Base-by-base conservation (phyloP, 2,329 filamentous ascomycete species). In the Hirsutella thompsonii region DNA sequence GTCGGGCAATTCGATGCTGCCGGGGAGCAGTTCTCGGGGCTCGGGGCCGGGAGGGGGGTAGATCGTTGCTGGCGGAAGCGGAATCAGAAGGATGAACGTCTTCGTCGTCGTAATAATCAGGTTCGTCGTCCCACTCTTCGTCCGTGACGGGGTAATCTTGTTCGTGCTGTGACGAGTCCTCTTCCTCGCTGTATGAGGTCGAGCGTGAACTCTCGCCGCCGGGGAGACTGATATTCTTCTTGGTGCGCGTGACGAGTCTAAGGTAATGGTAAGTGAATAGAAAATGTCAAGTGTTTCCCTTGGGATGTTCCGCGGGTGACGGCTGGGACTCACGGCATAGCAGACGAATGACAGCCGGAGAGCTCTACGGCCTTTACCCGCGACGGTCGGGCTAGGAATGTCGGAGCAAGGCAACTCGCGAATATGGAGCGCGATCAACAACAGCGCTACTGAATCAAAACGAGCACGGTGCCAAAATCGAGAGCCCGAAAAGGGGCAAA, bases 81-180 rank as follows among this genome's bases (percentile, higher is more conserved):
- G 76, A 79, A 52, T 80, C 76, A 28, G 68, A 70, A 13, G 74
- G 74, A 2, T 72, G 68, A 47, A 77, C 51, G 29, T 72, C 72
- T 53, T 68, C 69, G 46, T 65, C 62, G 38, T 65, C 58, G 14
- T 64, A 55, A 47, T 61, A 56, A 42, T 65, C 60, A 9, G 34
- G 45, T 41, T 58, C 52, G 49, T 68, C 56, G 48, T 58, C 55
- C 49, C 68, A 67, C 47, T 64, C 62, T 33, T 63, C 56, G 50
- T 59, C 56, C 29, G 59, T 49, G 23, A 53, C 51, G 47, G 55
- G 51, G 37, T 56, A 54, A 18, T 54, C 53, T 13, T 49, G 41
- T 20, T 56, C 54, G 36, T 52, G 53, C 16, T 52, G 55, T 29
- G 62, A 63, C 13, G 58, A 61, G 14, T 62, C 60, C 40, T 63